Percentiles rank a stretch among this genome's conserved stretches.
These are phyloP conservation scores for Cruciata laevipes DNA, from an alignment of 257 asterid genomes.

Conservation along the genomic window DNA sequence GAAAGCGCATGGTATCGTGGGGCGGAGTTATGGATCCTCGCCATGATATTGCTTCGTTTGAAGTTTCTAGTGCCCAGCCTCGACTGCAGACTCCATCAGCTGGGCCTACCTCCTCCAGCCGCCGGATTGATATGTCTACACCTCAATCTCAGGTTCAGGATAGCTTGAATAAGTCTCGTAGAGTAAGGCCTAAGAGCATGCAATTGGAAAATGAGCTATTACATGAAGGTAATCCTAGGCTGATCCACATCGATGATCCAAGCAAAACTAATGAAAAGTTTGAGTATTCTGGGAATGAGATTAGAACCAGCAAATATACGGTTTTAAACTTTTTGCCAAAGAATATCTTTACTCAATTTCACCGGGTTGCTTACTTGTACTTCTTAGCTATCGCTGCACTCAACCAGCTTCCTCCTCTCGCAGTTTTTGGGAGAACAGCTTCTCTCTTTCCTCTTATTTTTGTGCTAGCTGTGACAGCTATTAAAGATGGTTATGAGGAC, in stretches of 20 bases:
- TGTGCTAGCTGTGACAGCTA: conserved; percentile 92
- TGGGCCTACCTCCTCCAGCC: conserved; percentile 10
- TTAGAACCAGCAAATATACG: conserved; percentile 91
- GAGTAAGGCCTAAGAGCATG: conserved; percentile 69
- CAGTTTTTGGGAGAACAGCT: conserved; percentile 95
- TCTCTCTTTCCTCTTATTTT: conserved; percentile 96
- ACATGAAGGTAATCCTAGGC: conserved; percentile 67
- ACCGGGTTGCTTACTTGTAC: conserved; percentile 91
- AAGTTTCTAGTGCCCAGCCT: conserved; percentile 43
- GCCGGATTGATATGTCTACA: conserved; percentile 12
- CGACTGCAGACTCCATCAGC: conserved; percentile 22
- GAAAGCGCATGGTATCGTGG: conserved; percentile 72
- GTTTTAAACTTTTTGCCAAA: conserved; percentile 79
- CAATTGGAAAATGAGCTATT: conserved; percentile 58
- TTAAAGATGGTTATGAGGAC: conserved; percentile 98
- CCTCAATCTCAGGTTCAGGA: conserved; percentile 35
- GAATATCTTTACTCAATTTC: conserved; percentile 91
- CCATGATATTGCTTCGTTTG: conserved; percentile 36
- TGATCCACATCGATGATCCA: conserved; percentile 77
- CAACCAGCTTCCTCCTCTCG: conserved; percentile 98
- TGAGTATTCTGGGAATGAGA: conserved; percentile 82
- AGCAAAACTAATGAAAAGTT: conserved; percentile 59
- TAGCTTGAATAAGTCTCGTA: conserved; percentile 38
- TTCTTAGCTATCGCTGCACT: conserved; percentile 88
- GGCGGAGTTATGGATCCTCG: conserved; percentile 75